Evolutionary conservation across 139 green algal genomes (phyloP).

Genomic region (Chlorella ohadii): DNA sequence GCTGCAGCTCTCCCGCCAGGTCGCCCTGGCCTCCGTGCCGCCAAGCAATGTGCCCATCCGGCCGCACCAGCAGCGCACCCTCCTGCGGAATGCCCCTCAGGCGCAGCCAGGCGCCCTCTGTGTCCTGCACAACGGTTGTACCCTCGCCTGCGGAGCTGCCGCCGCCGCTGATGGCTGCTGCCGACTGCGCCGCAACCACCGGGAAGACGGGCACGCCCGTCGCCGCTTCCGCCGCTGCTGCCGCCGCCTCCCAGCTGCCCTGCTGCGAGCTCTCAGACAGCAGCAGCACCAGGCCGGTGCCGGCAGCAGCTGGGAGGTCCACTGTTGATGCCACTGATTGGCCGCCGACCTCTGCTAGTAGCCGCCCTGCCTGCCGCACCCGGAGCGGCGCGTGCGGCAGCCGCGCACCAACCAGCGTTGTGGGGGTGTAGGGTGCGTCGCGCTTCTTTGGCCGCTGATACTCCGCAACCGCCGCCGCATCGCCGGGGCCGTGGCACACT

Average conservation of each 20-base stretch:
- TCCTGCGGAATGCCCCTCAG: background rate
- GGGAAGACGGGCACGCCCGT: conserved; percentile 20
- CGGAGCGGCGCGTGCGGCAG: conserved; percentile 73
- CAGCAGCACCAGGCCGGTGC: conserved; percentile 28
- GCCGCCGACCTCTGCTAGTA: background rate
- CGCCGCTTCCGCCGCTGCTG: background rate
- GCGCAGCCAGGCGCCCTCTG: conserved; percentile 20
- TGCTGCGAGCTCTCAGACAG: background rate
- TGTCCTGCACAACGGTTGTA: conserved; percentile 22
- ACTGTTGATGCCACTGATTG: conserved; percentile 17
- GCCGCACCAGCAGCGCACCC: conserved; percentile 75
- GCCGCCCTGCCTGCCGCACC: conserved; percentile 13
- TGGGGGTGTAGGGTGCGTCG: conserved; percentile 55
- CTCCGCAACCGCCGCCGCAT: background rate
- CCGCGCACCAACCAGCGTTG: conserved; percentile 57
- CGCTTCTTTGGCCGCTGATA: conserved; percentile 33
- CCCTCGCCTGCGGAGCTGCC: background rate
- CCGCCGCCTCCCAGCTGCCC: conserved; percentile 25
- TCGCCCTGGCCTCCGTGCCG: background rate
- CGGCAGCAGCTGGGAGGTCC: conserved; percentile 22
- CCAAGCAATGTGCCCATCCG: conserved; percentile 87
- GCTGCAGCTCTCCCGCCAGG: background rate
- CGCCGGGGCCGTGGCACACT: conserved; percentile 9
- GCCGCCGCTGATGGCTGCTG: background rate
- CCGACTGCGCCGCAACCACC: background rate